Percentiles rank a stretch among this genome's conserved stretches.
Evolutionary conservation across 257 asterid species (phyloP).

Genomic region (Solanum raphanifolium): DNA sequence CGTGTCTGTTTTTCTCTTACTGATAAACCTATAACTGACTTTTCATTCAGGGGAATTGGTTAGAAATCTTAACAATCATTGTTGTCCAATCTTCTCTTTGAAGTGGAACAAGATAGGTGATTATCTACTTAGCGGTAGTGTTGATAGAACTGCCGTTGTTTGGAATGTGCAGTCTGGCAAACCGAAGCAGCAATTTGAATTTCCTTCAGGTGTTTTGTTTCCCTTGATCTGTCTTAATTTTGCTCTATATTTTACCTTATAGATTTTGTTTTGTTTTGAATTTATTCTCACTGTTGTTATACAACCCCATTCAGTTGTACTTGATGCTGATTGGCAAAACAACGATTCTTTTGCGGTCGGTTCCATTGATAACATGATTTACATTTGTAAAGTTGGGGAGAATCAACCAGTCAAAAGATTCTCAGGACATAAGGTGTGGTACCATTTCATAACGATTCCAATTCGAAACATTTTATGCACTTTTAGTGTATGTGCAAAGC

Average conservation of each 20-base stretch:
- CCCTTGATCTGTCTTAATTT: background rate
- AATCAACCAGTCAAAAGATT: slow-evolving; percentile 61
- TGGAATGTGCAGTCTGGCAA: slow-evolving; percentile 88
- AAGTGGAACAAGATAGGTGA: slow-evolving; percentile 99
- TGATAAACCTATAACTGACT: background rate
- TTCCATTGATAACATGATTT: slow-evolving; percentile 81
- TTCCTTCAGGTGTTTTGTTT: slow-evolving; percentile 55
- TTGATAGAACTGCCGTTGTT: slow-evolving; percentile 84
- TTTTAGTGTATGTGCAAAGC: background rate
- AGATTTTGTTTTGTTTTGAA: background rate
- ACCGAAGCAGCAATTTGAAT: slow-evolving; percentile 83
- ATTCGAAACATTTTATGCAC: background rate
- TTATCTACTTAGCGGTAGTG: slow-evolving; percentile 87
- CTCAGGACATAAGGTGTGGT: slow-evolving; percentile 72
- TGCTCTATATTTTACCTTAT: background rate
- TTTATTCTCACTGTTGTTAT: background rate
- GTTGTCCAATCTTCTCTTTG: slow-evolving; percentile 82
- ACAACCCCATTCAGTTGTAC: slow-evolving; percentile 46
- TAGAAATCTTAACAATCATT: slow-evolving; percentile 67
- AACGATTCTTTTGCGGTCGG: slow-evolving; percentile 78
- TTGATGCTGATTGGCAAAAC: slow-evolving; percentile 95
- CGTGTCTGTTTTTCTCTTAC: background rate
- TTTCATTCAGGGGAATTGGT: slow-evolving; percentile 69
- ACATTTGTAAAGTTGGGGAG: slow-evolving; percentile 88
- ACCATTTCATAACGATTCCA: background rate